Evolutionary conservation across 1,139 yeast species (phyloP), one percentile per base, ranked within the genome.

Genomic region (Debaryomyces robertsiae): DNA sequence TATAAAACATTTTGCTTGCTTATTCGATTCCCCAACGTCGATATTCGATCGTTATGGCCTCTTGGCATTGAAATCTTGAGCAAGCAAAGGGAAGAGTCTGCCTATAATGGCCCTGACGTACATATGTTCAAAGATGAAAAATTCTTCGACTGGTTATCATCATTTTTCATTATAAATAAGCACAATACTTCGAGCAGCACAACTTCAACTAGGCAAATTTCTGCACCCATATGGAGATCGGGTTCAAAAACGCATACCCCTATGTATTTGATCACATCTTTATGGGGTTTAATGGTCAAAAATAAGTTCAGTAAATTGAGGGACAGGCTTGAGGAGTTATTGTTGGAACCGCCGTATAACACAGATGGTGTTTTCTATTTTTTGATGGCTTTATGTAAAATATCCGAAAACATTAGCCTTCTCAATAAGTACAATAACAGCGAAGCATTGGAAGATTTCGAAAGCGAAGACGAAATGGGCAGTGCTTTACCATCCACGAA

Each of bases 41-140:
- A 82, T 54, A 54, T 81, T 2, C 61, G 80, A 44, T 61, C 73
- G 2, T 57, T 82, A 7, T 82, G 89, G 88, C 77, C 83, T 1
- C 36, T 81, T 1, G 88, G 85, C 0, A 60, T 79, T 9, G 67
- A 65, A 43, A 61, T 65, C 34, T 44, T 71, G 17, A 45, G 55
- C n/a, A 50, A 57, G 54, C 41, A 53, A 35, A 38, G 57, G 29
- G 55, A 56, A 30, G 53, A 54, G 23, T 36, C 32, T 11, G 36
- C 41, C 13, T 36, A 36, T 9, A 17, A 36, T 15, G 28, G 17
- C 9, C 9, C 11, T 6, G 18, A 29, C 28, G 15, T 33, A 16
- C 23, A 19, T 6, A 16, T 46, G 6, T 47, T 52, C 35, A 59
- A 58, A 35, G 57, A 60, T n/a, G 69, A 65, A 17, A 53, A 50